Evolutionary conservation across 306 rosid species (phyloP), one percentile per base, ranked within the genome.

Genomic region (Sophora flavescens): DNA sequence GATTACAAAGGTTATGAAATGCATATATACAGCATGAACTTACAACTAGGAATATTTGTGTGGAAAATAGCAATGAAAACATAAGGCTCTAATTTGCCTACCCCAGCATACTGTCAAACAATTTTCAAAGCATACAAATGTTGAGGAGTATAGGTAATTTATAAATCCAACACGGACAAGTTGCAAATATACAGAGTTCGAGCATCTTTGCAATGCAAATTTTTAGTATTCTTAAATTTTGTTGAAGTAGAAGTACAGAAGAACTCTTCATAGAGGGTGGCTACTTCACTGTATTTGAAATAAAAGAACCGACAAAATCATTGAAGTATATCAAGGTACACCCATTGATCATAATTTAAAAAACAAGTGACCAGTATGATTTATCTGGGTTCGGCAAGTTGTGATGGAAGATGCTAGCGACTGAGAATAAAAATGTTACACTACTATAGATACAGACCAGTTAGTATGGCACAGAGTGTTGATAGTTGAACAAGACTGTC

Each of bases 221-320:
- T 44, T 41, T 28, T 41, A 42, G 33, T 15, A 15, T 9, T 4
- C 47, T 6, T 71, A 14, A 59, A 42, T 39, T 81, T 47, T 33
- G 44, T 45, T 14, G 18, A 70, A 70, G 22, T 5, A 64, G 0
- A 22, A 22, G 22, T 22, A 22, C 22, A 22, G 22, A 22, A 22
- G 52, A 44, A 33, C 53, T 78, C 22, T 61, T 48, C 63, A 61
- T 22, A 51, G 32, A 60, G 26, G 33, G 42, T 50, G 30, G 74
- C 42, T 45, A 22, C 56, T 39, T 65, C 60, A 77, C 62, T 30
- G 44, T 13, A 39, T 7, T 69, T 1, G 53, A 48, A 45, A 45
- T 67, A 13, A 53, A 52, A 42, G 18, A 18, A 36, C 39, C 57
- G 57, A 16, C 32, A 33, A 18, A 77, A 26, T 39, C 10, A 11